A percentile compares a stretch with the other conserved stretches of the same genome.
Evolutionary conservation across 2,329 filamentous ascomycete genomes (phyloP).

Genomic region (Akanthomyces lecanii): DNA sequence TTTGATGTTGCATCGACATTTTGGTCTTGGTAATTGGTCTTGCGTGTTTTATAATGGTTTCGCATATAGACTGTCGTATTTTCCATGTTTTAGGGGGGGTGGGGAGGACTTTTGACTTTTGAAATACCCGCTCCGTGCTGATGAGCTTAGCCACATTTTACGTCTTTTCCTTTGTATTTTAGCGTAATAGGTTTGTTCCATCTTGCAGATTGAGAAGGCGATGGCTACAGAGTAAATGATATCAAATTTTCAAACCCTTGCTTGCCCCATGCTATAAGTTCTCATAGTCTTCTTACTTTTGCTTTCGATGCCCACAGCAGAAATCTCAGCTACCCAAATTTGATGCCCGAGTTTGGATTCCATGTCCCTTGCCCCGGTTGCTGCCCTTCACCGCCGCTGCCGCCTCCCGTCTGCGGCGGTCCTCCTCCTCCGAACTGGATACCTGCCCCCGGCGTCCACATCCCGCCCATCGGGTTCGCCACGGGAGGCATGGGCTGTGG

Average conservation of each 20-base stretch:
- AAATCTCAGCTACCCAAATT: slow-evolving; percentile 41
- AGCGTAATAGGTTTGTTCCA: not conserved
- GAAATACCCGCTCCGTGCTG: not conserved
- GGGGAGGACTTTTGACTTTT: no score
- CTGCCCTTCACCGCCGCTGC: slow-evolving; percentile 24
- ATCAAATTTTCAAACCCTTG: not conserved
- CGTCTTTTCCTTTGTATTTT: not conserved
- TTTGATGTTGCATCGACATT: no score
- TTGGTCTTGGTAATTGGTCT: not conserved
- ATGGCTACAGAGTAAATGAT: not conserved
- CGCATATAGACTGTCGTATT: not conserved
- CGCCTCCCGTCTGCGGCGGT: slow-evolving; percentile 22
- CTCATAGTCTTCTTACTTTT: not conserved
- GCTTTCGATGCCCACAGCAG: not conserved
- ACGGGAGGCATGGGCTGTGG: slow-evolving; percentile 44
- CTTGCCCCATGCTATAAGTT: not conserved
- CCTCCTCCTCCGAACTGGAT: slow-evolving; percentile 59
- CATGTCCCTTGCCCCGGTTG: slow-evolving; percentile 42
- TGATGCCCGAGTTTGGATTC: slow-evolving; percentile 56
- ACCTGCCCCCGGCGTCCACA: slow-evolving; percentile 75
- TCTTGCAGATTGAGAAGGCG: not conserved
- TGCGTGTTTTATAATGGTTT: not conserved
- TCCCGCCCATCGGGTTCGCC: slow-evolving; percentile 27
- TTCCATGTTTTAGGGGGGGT: not conserved
- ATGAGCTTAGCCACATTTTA: not conserved